Base-by-base conservation (phyloP, 495 filamentous ascomycete genomes). In the Aspergillus indologenus region DNA sequence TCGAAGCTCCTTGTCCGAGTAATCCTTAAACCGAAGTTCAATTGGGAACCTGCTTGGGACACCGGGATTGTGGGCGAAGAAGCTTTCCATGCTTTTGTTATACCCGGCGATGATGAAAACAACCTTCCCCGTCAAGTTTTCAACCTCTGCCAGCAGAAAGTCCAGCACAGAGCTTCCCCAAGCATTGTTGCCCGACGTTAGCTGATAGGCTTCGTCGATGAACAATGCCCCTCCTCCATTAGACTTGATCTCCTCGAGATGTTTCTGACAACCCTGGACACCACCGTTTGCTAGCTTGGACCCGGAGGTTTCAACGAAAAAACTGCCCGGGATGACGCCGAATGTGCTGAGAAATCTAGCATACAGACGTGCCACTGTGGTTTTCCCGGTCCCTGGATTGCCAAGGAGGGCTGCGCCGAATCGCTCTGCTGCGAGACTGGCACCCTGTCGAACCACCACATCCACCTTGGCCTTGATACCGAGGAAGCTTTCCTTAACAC, bases 351-450 rank as follows among this genome's bases (percentile, higher is more conserved):
- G 68, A 56, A 92, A 86, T 45, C 84, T 80, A 6, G 85, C 88
- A 58, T 92, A 95, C 0, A 89, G 68, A 6, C 88, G 79, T n/a
- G 90, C 89, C 15, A 92, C 85, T 0, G 90, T 93, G 0, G 90
- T 93, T 75, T 93, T 95, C 85, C 89, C 90, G 53, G 88, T 92
- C 9, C 90, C 90, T 0, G 90, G 90, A 69, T 93, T 95, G 0
- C 90, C 90, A 0, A 91, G 76, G 14, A 95, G 75, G 0, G 80
- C 81, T 1, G 80, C 76, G 18, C 85, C 82, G 58, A 88, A 86
- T 15, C 90, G 73, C 57, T 91, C 85, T 0, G 70, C 63, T 23
- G 75, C 78, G 5, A 90, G 65, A 49, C 85, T 76, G 0, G 78
- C 68, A 1, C 71, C 71, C 57, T 92, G 90, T 0, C 84, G 74